Evolutionary conservation across 768 basidiomycete genomes (phyloP).

Genomic region (Amanita exitialis): DNA sequence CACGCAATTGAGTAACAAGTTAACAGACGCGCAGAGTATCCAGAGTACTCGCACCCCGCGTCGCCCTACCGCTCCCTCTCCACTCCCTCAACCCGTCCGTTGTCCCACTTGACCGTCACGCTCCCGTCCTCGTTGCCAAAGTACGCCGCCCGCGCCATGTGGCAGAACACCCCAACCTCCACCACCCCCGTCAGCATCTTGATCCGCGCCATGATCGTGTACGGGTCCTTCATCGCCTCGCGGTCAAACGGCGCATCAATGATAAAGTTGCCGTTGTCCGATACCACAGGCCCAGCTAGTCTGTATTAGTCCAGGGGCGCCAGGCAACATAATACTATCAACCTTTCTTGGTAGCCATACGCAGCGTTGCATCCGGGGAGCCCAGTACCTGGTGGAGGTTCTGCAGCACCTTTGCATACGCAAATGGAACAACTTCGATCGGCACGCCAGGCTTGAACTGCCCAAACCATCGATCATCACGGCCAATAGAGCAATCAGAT

Average conservation of each 20-base stretch:
- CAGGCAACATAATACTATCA: background rate
- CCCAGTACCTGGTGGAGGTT: conserved; percentile 52
- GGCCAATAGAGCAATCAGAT: background rate
- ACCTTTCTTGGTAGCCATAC: conserved; percentile 87
- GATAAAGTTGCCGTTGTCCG: conserved; percentile 96
- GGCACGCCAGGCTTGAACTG: conserved; percentile 88
- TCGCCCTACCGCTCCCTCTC: background rate
- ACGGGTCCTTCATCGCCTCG: conserved; percentile 59
- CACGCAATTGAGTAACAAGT: too few species aligned
- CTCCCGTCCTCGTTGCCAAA: conserved; percentile 73
- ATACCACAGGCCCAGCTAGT: conserved; percentile 86
- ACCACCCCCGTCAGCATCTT: conserved; percentile 97
- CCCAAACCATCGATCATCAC: background rate
- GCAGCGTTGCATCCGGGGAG: conserved; percentile 63
- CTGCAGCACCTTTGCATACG: conserved; percentile 80
- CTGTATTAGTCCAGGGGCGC: background rate
- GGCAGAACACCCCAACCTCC: conserved; percentile 97
- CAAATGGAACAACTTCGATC: conserved; percentile 94
- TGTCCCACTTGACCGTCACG: conserved; percentile 22
- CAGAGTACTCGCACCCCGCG: background rate
- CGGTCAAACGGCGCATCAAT: conserved; percentile 90
- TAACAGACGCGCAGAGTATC: too few species aligned
- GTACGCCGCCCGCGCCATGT: conserved; percentile 91
- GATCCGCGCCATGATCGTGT: conserved; percentile 60
- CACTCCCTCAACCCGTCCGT: conserved; percentile 48